Evolutionary conservation across 371 early-diverging fungal species (phyloP), one percentile per base, ranked within the genome.

Genomic region (Coemansia sp.): DNA sequence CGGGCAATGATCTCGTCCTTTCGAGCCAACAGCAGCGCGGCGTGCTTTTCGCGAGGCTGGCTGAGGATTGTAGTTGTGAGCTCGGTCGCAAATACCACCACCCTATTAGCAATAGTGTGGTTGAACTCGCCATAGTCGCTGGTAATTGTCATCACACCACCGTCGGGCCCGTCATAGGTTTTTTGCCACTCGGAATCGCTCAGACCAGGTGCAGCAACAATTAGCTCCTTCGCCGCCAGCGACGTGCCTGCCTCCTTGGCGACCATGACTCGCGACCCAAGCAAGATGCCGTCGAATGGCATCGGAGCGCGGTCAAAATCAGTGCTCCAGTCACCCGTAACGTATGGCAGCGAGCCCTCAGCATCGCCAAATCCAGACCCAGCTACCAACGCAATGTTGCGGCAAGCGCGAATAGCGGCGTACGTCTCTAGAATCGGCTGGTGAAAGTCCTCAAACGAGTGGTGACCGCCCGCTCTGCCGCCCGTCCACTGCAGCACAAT

Each of bases 111-210:
- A 50, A 95, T 83, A 80, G 91, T 90, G 85, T 97, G 96, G 71
- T 94, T 95, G 42, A 93, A 93, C 75, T 97, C 95, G 59, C 96
- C 97, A 44, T 93, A 80, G 80, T 97, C 96, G 49, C 94, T 94
- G 50, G 87, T 88, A 42, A 92, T 89, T 10, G 95, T 94, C 62
- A 92, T 83, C 50, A 95, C 84, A 56, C 94, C 94, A 65, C 96
- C 94, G 18, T 31, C 16, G 59, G 93, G 93, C 70, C 95, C 94
- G 64, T 93, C 94, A 60, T 93, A 91, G 52, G 93, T 81, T 77
- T 94, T 92, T 67, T 93, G 91, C 97, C 97, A 97, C 50, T 88
- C 85, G 12, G 79, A 67, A 69, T 95, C 94, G 53, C 83, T 85
- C 55, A 95, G 82, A 65, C 97, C 95, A 42, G 93, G 86, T 34